Evolutionary conservation across 2,329 filamentous ascomycete genomes (phyloP).

Genomic region (Pseudogymnoascus sp.): DNA sequence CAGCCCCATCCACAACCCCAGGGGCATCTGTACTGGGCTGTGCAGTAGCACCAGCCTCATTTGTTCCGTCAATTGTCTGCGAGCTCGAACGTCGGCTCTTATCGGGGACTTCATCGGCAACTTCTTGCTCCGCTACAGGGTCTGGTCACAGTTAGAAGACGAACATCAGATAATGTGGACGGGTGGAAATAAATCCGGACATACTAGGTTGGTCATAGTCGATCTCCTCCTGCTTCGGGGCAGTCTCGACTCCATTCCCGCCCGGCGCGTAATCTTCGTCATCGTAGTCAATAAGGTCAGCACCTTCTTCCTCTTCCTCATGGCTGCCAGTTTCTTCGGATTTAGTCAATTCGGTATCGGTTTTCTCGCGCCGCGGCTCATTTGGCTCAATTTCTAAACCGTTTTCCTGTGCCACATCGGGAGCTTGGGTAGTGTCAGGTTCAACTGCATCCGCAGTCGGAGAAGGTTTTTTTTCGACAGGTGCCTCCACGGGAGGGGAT

Average conservation of each 20-base stretch:
- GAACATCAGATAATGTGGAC: conserved; percentile 19
- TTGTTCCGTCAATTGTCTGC: conserved; percentile 3
- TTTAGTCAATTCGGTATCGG: background rate
- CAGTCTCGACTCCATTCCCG: background rate
- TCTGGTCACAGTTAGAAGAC: conserved; percentile 21
- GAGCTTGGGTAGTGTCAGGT: background rate
- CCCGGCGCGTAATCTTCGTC: conserved; percentile 31
- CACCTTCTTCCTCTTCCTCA: conserved; percentile 23
- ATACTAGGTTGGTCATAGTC: conserved; percentile 15
- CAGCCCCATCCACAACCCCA: background rate
- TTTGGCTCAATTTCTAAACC: background rate
- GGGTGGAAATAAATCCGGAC: background rate
- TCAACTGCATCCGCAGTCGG: background rate
- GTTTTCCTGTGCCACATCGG: background rate
- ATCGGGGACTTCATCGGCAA: conserved; percentile 17
- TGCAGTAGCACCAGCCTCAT: background rate
- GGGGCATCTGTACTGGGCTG: background rate
- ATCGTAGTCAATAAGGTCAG: conserved; percentile 41
- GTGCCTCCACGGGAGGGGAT: background rate
- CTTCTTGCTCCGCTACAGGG: conserved; percentile 19
- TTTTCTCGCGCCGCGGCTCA: background rate
- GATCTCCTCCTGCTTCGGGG: conserved; percentile 12
- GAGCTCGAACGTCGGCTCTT: conserved; percentile 18
- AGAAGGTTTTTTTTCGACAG: conserved; percentile 7
- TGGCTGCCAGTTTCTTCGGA: background rate